These are phyloP conservation scores for Orbilia oligospora DNA, from an alignment of 2,329 filamentous ascomycete species.

Conservation along the genomic window DNA sequence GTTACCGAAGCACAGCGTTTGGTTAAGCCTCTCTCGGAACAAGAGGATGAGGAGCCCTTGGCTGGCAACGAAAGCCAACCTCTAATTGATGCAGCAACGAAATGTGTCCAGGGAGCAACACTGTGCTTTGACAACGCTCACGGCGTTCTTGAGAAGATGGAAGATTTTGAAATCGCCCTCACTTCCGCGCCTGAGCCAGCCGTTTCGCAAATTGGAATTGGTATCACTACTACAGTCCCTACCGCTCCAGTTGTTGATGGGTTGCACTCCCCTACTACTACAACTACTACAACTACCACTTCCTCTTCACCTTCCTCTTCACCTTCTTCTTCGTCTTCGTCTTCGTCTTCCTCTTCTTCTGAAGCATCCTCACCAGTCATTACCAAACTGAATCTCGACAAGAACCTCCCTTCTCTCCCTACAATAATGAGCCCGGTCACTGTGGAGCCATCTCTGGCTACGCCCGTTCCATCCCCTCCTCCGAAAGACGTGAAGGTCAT, in stretches of 20 bases:
- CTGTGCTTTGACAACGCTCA: constrained; percentile 92
- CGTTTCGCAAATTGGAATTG: constrained; percentile 58
- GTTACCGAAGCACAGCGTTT: constrained; percentile 50
- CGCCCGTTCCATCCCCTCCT: constrained; percentile 38
- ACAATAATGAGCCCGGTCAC: constrained; percentile 31
- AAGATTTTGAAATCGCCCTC: constrained; percentile 82
- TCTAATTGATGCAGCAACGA: constrained; percentile 76
- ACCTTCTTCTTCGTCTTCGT: neutral
- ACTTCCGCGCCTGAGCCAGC: constrained; percentile 4
- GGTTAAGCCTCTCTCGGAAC: constrained; percentile 54
- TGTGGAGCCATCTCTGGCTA: constrained; percentile 19
- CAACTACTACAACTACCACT: neutral
- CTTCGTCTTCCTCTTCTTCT: constrained; percentile 21
- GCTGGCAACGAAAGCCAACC: constrained; percentile 58
- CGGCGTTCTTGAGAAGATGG: constrained; percentile 86
- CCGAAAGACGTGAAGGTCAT: constrained; percentile 33
- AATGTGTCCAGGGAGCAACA: constrained; percentile 89
- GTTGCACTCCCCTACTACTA: constrained; percentile 20
- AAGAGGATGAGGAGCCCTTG: constrained; percentile 52
- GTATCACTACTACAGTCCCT: constrained; percentile 57
- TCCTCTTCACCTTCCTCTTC: neutral
- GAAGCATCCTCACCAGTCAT: constrained; percentile 41
- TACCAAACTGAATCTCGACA: constrained; percentile 54
- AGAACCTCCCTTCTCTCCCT: constrained; percentile 41
- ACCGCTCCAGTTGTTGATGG: constrained; percentile 58